Conservation (phyloP, 1,139 yeast genomes). For the Eremothecium coryli region DNA sequence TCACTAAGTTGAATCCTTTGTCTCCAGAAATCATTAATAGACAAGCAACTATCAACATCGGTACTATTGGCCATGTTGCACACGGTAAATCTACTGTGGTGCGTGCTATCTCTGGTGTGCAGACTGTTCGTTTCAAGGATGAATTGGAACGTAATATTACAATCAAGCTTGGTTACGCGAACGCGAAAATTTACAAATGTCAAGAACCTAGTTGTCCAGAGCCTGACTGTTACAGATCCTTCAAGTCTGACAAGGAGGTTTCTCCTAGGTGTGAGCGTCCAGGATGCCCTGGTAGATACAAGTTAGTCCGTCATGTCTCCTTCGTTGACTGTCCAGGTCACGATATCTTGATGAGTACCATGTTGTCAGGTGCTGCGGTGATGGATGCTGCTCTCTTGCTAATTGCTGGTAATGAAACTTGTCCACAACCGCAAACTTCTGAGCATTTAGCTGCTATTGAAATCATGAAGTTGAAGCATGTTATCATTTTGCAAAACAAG, state of each 20-base stretch:
- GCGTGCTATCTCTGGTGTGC: constrained; percentile 97
- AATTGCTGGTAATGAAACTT: constrained; percentile 96
- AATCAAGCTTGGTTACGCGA: constrained; percentile 96
- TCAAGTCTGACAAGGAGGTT: constrained; percentile 89
- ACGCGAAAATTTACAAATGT: constrained; percentile 95
- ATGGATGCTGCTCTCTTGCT: constrained; percentile 98
- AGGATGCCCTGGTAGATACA: constrained; percentile 81
- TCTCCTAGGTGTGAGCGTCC: constrained; percentile 83
- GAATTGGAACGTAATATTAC: constrained; percentile 98
- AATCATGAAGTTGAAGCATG: constrained; percentile 96
- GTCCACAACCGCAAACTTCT: constrained; percentile 99
- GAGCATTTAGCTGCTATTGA: constrained; percentile 99
- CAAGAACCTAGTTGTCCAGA: constrained; percentile 80
- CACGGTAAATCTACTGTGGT: constrained; percentile 99
- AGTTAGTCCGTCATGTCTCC: constrained; percentile 89
- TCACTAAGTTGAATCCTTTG: constrained; percentile 66
- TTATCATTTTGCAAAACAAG: constrained; percentile 91
- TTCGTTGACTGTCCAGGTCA: constrained; percentile 99
- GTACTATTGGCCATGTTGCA: constrained; percentile 98
- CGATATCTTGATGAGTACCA: constrained; percentile 99
- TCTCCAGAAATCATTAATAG: constrained; percentile 94
- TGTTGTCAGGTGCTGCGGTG: constrained; percentile 99
- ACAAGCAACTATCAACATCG: constrained; percentile 98
- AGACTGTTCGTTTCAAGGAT: constrained; percentile 97
- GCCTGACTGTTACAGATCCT: constrained; percentile 92